Base-by-base conservation (phyloP, 495 filamentous ascomycete species). In the Trichoderma parareesei region DNA sequence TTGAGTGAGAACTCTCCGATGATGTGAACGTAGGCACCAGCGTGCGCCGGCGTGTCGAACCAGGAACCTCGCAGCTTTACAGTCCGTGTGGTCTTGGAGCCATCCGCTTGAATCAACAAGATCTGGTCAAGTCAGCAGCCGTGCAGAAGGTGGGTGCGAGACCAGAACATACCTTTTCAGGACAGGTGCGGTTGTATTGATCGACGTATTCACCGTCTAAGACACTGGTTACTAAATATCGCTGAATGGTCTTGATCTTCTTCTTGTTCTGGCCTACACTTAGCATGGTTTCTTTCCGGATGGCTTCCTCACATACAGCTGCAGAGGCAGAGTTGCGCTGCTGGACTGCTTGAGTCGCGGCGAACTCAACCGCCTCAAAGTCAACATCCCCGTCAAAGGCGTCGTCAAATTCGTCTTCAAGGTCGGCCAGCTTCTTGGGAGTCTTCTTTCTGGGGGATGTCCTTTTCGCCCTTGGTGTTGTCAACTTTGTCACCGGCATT, bases 21-120 rank as follows among this genome's bases (percentile, higher is more conserved):
- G 63, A 96, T 75, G 75, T 97, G 91, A 63, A 98, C 85, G 71
- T 86, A 91, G 9, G 89, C 86, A 46, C 88, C 88, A 53, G 82
- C 80, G 38, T 79, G 85, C 57, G 87, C 91, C 38, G 87, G 84
- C 9, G 89, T 95, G 38, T 91, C 89, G 66, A 81, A 68, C 94
- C 94, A 98, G 42, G 88, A 87, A 55, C 90, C 90, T 61, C 94
- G 87, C 60, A 98, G 84, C 65, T 88, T 81, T 42, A 98, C 84
- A 10, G 79, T 86, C 69, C 84, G 90, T 55, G 80, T 80, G 3
- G 74, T 70, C 65, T 87, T 86, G 13, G 83, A 85, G 59, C 82
- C 84, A 68, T 96, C 91, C 49, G 87, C 85, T 74, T 89, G 83
- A 53, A 97, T 89, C 11, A 86, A 71, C 8, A 97, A 75, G 41